Evolutionary conservation across 1,139 yeast species (phyloP), one percentile per base, ranked within the genome.

Genomic region (Geotrichum carabidarum): DNA sequence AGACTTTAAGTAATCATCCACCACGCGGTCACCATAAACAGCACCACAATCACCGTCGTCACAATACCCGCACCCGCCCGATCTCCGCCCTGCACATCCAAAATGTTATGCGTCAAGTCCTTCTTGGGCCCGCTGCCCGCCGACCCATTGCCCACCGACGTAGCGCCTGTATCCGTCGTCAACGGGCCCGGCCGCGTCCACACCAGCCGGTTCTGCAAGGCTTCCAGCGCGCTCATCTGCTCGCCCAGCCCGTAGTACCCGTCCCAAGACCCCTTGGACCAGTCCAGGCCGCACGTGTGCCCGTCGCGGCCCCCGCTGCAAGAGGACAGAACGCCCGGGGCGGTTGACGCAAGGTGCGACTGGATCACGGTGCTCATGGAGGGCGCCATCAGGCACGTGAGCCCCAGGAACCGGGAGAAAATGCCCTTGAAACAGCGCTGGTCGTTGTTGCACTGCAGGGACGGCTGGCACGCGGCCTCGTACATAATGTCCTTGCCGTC

Each of bases 391-490:
- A 78, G 76, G 1, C 94, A 84, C 0, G 96, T 86, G 53, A 83
- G 75, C 30, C 89, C 91, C 60, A 90, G 71, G 66, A 86, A 84
- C 64, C 96, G 77, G 2, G 93, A 71, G 62, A 86, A 82, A 62
- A 85, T 86, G 2, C 93, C 95, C 66, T 87, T 85, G 77, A 91
- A 91, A 6, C 94, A 82, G 63, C 96, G 79, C 75, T 91, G 96
- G 76, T 91, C 98, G 57, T 81, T 86, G 72, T 88, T 83, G 76
- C 98, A 91, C 32, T 57, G 58, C 31, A 71, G 71, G 1, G 75
- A 66, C 14, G 77, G 75, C 70, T 86, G 93, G 71, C 98, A 91
- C 1, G 95, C 88, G 42, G 82, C 82, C 70, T 91, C 98, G 62
- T 77, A 84, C 84, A 88, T 78, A 58, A 87, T 74, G 46, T 78